Evolutionary conservation across 129 eudicot species (phyloP).

Genomic region (Lonicera japonica): DNA sequence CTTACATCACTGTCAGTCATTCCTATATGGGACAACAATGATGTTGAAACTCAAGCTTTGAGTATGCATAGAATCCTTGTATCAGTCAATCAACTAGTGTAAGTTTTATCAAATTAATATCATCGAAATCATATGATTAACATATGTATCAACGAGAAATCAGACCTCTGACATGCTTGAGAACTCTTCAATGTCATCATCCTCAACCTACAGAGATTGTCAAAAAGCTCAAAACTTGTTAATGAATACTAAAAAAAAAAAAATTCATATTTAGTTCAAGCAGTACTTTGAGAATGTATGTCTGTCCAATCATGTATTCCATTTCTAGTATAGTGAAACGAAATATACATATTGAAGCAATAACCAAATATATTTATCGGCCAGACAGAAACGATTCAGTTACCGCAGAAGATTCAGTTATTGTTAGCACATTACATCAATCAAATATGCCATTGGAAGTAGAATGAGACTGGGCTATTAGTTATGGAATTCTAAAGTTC

Average conservation of each 20-base stretch:
- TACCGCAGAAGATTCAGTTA: too few relatives aligned
- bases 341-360: too few relatives aligned
- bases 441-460: too few relatives aligned
- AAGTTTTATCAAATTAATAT: neutral
- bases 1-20: neutral
- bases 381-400: too few relatives aligned
- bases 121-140: neutral
- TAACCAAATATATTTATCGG: too few relatives aligned
- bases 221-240: constrained; percentile 9
- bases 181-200: constrained; percentile 71
- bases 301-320: too few relatives aligned
- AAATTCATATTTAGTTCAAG: constrained; percentile 2
- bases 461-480: too few relatives aligned
- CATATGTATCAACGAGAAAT: constrained; percentile 4
- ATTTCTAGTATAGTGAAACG: too few relatives aligned
- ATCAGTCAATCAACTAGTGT: neutral
- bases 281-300: too few relatives aligned
- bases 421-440: too few relatives aligned
- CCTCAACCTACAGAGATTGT: constrained; percentile 41
- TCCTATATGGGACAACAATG: neutral
- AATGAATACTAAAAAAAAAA: neutral
- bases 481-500: too few relatives aligned
- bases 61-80: neutral
- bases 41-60: neutral
- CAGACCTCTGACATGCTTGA: constrained; percentile 58